Conservation (phyloP, 2,329 filamentous ascomycete species). For the Aureobasidium leucospermi region DNA sequence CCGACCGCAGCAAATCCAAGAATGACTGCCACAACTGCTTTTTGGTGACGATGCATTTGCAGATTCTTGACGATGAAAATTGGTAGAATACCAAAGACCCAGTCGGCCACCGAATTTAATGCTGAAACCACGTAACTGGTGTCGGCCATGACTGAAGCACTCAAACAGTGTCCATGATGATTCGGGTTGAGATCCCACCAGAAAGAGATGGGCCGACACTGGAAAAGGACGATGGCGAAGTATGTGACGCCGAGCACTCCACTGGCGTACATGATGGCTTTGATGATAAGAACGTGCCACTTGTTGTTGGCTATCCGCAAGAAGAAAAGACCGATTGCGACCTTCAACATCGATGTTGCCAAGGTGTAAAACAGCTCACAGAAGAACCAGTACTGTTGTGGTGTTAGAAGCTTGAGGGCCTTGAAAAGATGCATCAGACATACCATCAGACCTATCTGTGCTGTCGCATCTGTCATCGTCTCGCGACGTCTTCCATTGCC, state of each 20-base stretch:
- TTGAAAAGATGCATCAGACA: background rate
- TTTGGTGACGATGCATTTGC: constrained; percentile 28
- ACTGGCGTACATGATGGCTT: constrained; percentile 38
- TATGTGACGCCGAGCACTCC: constrained; percentile 41
- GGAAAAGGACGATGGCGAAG: constrained; percentile 45
- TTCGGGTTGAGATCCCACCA: constrained; percentile 43
- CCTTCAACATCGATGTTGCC: constrained; percentile 41
- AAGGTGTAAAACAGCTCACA: constrained; percentile 49
- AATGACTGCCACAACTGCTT: constrained; percentile 28
- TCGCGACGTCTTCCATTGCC: constrained; percentile 33
- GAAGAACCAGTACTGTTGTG: constrained; percentile 44
- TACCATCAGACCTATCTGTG: constrained; percentile 17
- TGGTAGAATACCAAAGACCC: constrained; percentile 30
- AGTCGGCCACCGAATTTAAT: constrained; percentile 30
- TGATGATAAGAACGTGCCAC: constrained; percentile 40
- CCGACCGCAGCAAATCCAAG: constrained; percentile 35
- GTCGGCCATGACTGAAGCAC: constrained; percentile 8
- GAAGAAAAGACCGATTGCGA: constrained; percentile 47
- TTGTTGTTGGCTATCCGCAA: constrained; percentile 43
- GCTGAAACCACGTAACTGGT: constrained; percentile 18
- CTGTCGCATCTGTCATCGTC: constrained; percentile 27
- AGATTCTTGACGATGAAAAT: constrained; percentile 31
- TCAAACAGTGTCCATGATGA: constrained; percentile 32
- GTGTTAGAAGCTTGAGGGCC: background rate
- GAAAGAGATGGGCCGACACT: constrained; percentile 46